Evolutionary conservation across 1,284 basidiomycete genomes (phyloP).

Genomic region (Mrakiaceae sp.): DNA sequence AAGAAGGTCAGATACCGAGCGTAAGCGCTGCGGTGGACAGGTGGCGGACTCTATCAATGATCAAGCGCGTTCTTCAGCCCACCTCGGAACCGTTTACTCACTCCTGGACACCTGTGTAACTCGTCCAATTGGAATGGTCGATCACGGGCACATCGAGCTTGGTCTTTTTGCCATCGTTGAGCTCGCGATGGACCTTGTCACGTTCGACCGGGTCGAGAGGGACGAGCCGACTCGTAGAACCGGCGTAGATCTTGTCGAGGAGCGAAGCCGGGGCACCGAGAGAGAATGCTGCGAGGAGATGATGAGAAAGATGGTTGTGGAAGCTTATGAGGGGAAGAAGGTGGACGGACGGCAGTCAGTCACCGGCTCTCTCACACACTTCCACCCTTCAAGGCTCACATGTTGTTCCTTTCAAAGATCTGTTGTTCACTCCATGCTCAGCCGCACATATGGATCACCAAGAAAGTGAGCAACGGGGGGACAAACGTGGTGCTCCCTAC

Average conservation of each 20-base stretch:
- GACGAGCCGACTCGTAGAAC: slow-evolving; percentile 37
- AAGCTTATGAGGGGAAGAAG: not conserved
- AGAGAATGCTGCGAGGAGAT: slow-evolving; percentile 52
- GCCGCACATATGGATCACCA: not conserved
- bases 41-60: too few relatives aligned
- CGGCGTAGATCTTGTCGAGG: slow-evolving; percentile 45
- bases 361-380: not conserved
- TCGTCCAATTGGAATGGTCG: slow-evolving; percentile 44
- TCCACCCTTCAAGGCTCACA: not conserved
- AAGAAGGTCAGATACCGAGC: slow-evolving; percentile 49
- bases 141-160: slow-evolving; percentile 34
- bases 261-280: slow-evolving; percentile 47
- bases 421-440: not conserved
- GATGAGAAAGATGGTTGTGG: slow-evolving; percentile 55
- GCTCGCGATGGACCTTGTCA: slow-evolving; percentile 8
- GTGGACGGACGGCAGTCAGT: not conserved
- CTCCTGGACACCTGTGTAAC: slow-evolving; percentile 42
- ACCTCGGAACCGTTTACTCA: not conserved
- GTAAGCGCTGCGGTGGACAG: slow-evolving; percentile 38
- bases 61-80: too few relatives aligned
- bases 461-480: not conserved
- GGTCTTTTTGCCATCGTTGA: slow-evolving; percentile 21
- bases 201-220: slow-evolving; percentile 37
- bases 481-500: not conserved
- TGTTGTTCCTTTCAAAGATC: not conserved